Percentiles rank a stretch among this genome's conserved stretches.
Conservation (phyloP, 805 yeast species). For the Kuraishia piskuri region DNA sequence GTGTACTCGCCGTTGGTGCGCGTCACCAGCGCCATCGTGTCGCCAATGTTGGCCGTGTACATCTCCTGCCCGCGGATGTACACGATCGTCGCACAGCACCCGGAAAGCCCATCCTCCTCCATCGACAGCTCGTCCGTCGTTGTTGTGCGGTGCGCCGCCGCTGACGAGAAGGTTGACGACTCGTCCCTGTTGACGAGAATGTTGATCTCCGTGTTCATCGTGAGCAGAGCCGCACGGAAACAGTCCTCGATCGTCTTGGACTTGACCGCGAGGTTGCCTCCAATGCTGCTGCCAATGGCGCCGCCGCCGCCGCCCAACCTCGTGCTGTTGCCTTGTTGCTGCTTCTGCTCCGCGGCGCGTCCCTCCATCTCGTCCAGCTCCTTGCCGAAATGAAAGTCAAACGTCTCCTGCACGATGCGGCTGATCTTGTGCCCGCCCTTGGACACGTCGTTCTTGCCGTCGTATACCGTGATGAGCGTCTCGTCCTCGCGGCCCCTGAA, state of each 20-base stretch:
- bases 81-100: constrained; percentile 77
- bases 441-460: constrained; percentile 62
- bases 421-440: constrained; percentile 59
- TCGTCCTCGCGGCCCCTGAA: constrained; percentile 84
- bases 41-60: constrained; percentile 87
- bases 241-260: constrained; percentile 61
- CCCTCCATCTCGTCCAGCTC: constrained; percentile 39
- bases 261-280: constrained; percentile 16
- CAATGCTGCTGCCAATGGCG: too few relatives aligned
- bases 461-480: constrained; percentile 72
- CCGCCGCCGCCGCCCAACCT: not conserved
- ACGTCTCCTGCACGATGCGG: constrained; percentile 60
- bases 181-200: constrained; percentile 40
- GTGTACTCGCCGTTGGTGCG: constrained; percentile 73
- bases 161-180: constrained; percentile 29
- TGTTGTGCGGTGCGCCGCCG: constrained; percentile 44
- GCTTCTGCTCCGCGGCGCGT: too few relatives aligned
- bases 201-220: constrained; percentile 76
- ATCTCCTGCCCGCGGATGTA: constrained; percentile 65
- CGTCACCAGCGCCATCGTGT: constrained; percentile 73
- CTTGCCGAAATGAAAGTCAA: constrained; percentile 57
- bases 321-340: not conserved
- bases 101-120: constrained; percentile 65
- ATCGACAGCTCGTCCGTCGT: constrained; percentile 44
- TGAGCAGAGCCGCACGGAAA: constrained; percentile 70